phyloP scores from a whole-genome alignment of 345 rosid genomes.

The Cardamine resedifolia region DNA sequence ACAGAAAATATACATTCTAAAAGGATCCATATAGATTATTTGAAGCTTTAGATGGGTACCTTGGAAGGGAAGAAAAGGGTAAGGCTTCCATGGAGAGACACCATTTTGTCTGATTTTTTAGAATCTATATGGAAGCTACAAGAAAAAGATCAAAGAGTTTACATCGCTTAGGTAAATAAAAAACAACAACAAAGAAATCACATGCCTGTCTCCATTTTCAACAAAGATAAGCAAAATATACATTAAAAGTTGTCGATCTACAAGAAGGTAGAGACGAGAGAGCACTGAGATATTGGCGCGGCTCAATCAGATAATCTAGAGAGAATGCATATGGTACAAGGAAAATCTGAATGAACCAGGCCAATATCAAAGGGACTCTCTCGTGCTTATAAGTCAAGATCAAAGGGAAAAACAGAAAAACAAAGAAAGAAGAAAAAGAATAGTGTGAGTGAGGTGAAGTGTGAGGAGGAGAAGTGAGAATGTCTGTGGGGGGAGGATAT shows the following conservation, averaged over 20 bases:
- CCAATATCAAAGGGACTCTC: conserved; percentile 74
- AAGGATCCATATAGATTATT: conserved; percentile 19
- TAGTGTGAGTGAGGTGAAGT: conserved; percentile 32
- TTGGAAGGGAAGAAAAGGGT: conserved; percentile 19
- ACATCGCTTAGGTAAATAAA: neutral
- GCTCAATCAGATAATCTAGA: conserved; percentile 70
- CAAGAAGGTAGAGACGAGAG: conserved; percentile 42
- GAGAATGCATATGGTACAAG: neutral
- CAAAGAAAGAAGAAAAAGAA: conserved; percentile 1
- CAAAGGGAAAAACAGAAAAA: neutral
- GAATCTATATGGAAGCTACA: conserved; percentile 2
- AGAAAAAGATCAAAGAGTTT: conserved; percentile 11
- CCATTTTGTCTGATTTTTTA: neutral
- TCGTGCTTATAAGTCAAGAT: conserved; percentile 21
- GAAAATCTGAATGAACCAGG: conserved; percentile 89
- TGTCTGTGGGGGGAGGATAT: conserved; percentile 46
- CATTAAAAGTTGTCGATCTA: neutral
- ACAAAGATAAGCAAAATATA: neutral
- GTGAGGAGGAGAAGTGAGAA: conserved; percentile 50
- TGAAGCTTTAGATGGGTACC: neutral
- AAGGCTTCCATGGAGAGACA: neutral
- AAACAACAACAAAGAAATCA: neutral
- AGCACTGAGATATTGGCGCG: conserved; percentile 95
- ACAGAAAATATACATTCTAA: neutral
- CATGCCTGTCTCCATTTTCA: neutral